Evolutionary conservation across 805 yeast species (phyloP), one percentile per base, ranked within the genome.

Genomic region (Saturnispora galanensis): DNA sequence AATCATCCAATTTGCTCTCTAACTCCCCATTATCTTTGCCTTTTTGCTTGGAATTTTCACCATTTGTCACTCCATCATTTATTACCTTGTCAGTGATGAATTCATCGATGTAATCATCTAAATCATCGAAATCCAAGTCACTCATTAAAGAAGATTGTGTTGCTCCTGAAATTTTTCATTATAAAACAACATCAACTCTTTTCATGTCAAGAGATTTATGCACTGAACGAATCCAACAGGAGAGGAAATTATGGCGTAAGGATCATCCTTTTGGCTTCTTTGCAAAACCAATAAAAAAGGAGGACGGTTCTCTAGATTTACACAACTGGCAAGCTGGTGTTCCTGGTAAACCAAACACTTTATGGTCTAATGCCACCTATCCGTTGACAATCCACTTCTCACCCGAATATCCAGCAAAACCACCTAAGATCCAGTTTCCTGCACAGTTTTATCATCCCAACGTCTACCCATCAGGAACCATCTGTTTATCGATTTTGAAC

Each of bases 241-340:
- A 90, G 62, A 68, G 98, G 63, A 90, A 89, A 65, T 87, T 84
- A 62, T 93, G 99, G 99, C 79, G 99, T 54, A 90, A 87, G 62
- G 96, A 88, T 62, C 99, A 93, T 60, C 99, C 99, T 0, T 93
- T 89, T 64, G 97, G 97, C 7, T 93, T 93, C 64, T 89, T 67
- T 53, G 99, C 99, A 33, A 85, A 86, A 58, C 99, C 99, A 11
- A 59, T 67, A 21, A 89, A 84, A 60, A 69, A 72, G n/a, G 56
- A 69, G 1, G 95, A 88, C 57, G 98, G 98, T 3, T 68, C 87
- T 0, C 69, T 93, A 50, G 88, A 93, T 62, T 70, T 93, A 50
- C 83, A 84, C 57, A 73, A 66, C 56, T 93, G 99, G 99, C 78
- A 77, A 12, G 94, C 96, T 13, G 97, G 97, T 21, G 84, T 93